Percentiles rank a stretch among this genome's conserved stretches.
phyloP scores from a whole-genome alignment of 352 stramenopile genomes.

The Pythium plurisporium region DNA sequence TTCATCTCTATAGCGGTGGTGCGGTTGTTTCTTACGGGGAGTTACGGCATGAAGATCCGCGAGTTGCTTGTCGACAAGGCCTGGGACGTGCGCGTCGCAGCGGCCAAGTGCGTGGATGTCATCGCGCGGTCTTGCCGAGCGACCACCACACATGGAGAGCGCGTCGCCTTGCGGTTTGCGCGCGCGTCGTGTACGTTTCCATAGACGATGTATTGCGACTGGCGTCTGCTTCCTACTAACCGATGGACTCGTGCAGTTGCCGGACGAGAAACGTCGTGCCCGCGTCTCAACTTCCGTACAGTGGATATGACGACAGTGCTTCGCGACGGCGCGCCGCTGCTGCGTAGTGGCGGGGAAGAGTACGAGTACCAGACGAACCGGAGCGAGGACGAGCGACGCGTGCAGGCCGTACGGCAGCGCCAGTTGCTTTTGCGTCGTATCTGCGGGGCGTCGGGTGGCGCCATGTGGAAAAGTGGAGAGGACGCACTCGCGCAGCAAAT shows the following conservation, averaged over 20 bases:
- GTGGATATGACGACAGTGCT: conserved; percentile 61
- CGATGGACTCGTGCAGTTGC: conserved; percentile 31
- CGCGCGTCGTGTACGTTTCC: conserved; percentile 42
- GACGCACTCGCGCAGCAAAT: conserved; percentile 59
- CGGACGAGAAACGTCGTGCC: conserved; percentile 31
- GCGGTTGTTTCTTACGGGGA: background rate
- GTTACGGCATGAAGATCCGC: conserved; percentile 56
- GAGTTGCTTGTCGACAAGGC: conserved; percentile 40
- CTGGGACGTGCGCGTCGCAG: conserved; percentile 75
- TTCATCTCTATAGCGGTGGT: background rate
- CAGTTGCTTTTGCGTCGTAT: conserved; percentile 65
- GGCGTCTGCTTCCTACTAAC: too few relatives aligned
- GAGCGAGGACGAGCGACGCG: conserved; percentile 42
- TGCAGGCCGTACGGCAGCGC: conserved; percentile 57
- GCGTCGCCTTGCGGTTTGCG: conserved; percentile 39
- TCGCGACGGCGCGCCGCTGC: conserved; percentile 49
- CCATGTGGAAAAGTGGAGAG: conserved; percentile 58
- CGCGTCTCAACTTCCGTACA: conserved; percentile 43
- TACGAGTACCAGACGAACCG: conserved; percentile 69
- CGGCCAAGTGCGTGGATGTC: conserved; percentile 55
- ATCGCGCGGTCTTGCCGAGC: conserved; percentile 39
- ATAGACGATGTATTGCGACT: too few relatives aligned
- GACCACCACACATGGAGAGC: conserved; percentile 9
- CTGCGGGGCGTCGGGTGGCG: conserved; percentile 29
- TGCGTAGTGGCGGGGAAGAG: conserved; percentile 77